Percentiles rank a stretch among this genome's conserved stretches.
These are phyloP conservation scores for Macrolepiota albuminosa DNA, from an alignment of 768 basidiomycete genomes.

Conservation along the genomic window DNA sequence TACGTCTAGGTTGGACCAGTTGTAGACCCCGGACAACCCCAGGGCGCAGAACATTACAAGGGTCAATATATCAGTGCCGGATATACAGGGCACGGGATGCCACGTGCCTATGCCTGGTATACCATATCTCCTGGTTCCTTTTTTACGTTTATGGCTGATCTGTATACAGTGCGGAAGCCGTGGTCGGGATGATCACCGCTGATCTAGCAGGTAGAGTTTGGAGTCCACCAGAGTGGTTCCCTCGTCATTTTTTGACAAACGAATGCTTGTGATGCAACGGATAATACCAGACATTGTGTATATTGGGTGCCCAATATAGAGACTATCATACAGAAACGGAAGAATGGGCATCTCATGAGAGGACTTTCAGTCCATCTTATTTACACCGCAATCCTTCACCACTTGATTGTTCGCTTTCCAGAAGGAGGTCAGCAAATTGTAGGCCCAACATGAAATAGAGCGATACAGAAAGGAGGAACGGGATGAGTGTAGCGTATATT, in stretches of 20 bases:
- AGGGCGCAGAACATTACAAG: slow-evolving; percentile 24
- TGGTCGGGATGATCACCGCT: slow-evolving; percentile 54
- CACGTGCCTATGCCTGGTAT: slow-evolving; percentile 68
- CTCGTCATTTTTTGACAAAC: slow-evolving; percentile 45
- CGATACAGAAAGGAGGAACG: too few species aligned
- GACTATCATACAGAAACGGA: background rate
- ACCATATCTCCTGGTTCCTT: slow-evolving; percentile 11
- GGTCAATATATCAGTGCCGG: slow-evolving; percentile 75
- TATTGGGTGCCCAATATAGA: background rate
- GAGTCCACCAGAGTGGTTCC: slow-evolving; percentile 59
- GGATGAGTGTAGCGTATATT: too few species aligned
- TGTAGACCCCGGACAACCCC: slow-evolving; percentile 21
- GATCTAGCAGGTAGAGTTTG: slow-evolving; percentile 41
- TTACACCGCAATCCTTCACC: background rate
- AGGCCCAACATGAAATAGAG: background rate
- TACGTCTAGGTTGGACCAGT: slow-evolving; percentile 58
- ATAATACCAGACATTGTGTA: background rate
- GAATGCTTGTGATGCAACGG: background rate
- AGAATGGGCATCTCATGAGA: background rate
- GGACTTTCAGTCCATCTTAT: too few species aligned
- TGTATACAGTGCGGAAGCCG: slow-evolving; percentile 49
- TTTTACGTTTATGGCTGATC: background rate
- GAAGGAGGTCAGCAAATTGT: too few species aligned
- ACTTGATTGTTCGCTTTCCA: background rate
- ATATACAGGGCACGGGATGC: slow-evolving; percentile 79